Evolutionary conservation across 805 yeast species (phyloP), one percentile per base, ranked within the genome.

Genomic region (Torulaspora maleeae): DNA sequence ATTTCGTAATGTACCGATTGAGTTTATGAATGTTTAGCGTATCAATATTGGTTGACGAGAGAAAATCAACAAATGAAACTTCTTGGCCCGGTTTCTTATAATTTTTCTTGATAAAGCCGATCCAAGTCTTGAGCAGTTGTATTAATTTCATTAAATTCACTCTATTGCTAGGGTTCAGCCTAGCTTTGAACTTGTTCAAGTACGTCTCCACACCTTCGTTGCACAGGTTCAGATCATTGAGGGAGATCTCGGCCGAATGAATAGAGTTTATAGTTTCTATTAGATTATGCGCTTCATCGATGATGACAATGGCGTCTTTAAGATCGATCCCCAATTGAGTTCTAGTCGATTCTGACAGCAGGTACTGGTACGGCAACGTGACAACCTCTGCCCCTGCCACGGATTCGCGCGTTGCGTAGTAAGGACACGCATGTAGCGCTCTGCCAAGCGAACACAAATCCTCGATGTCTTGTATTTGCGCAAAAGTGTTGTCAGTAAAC

Each of bases 281-380:
- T 35, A 90, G 67, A 60, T 90, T 90, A 60, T 90, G 98, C 0
- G 97, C 97, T 60, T 90, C 98, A 62, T 90, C 98, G 22, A 90
- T 81, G 4, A 91, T 76, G 0, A 91, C 79, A 2, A 90, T 75
- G 1, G 90, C 73, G 45, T 79, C 76, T 42, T 75, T 73, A 8
- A 90, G 56, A 33, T 80, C 73, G 5, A 90, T 59, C 1, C 78
- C 77, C 35, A 89, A 59, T 0, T 79, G 69, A 4, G 73, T 72
- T 53, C 96, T 70, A 0, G 93, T 69, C 10, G 73, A 73, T 49
- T 82, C 85, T 0, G 87, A 67, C 8, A 73, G 51, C 11, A 90
- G 62, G 50, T 86, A 70, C 55, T 89, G 96, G 55, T 90, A 90
- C 0, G 98, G 97, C 35, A 91, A 68, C 0, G 96, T 81, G 1